Evolutionary conservation across 176 grass and related monocot species (phyloP), one percentile per base, ranked within the genome.

Genomic region (Oryza nivara): DNA sequence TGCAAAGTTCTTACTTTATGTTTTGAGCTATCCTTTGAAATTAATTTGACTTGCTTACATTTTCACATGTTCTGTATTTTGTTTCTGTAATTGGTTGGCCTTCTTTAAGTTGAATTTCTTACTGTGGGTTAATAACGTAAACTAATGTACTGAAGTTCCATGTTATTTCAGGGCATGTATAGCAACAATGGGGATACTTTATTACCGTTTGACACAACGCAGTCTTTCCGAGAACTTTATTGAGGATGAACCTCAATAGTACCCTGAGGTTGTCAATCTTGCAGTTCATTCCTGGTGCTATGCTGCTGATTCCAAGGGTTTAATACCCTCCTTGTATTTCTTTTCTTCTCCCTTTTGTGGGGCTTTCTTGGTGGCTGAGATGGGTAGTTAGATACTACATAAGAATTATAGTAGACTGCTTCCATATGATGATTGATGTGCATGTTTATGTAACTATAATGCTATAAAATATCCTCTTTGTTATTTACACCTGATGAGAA

Each of bases 161-260:
- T 90, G 30, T 82, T 43, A 80, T 65, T 89, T 38, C 89, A 98
- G 96, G 89, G 96, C 93, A 87, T 98, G 96, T 88, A 82, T 98
- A 89, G 88, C 86, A 83, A 98, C 96, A 5, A 98, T 98, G 96
- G 93, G 86, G 38, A 94, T 98, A 75, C 86, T 98, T 47, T 98
- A 98, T 78, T 98, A 98, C 81, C 88, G 83, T 66, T 90, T 98
- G 93, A 84, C 93, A 47, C 93, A 94, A 66, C 89, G 91, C 75
- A 91, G 88, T 92, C 76, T 98, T 81, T 91, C 85, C 78, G 89
- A 92, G 65, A 91, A 83, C 79, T 67, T 92, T 30, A 40, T 68
- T 49, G 86, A 95, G 79, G 96, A 96, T 80, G 93, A 95, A 54
- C 80, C 89, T 83, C 88, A 92, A 78, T 98, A 96, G 87, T 63